Conservation (phyloP, 148 eudicot genomes). For the Vaccinium vitisidaea region DNA sequence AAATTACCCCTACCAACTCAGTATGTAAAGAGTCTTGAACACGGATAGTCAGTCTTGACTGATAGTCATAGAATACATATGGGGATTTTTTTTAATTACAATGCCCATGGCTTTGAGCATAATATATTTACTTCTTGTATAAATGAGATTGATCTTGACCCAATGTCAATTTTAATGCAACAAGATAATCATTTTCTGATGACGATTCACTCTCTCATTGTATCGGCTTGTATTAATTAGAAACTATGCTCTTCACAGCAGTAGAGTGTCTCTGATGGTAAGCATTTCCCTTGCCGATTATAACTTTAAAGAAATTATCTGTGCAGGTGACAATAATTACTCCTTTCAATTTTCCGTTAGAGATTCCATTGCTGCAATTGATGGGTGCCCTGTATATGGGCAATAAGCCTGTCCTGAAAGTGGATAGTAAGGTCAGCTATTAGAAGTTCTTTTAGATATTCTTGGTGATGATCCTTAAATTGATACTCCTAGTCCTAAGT, state of each 20-base stretch:
- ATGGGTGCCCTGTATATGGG: conserved; percentile 99
- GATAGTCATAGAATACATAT: not conserved
- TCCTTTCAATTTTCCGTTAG: conserved; percentile 96
- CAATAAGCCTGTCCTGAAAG: conserved; percentile 91
- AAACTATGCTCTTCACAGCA: not conserved
- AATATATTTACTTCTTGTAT: not conserved
- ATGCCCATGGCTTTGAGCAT: not conserved
- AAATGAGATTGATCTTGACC: not conserved
- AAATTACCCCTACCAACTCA: not conserved
- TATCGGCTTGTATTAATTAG: not conserved
- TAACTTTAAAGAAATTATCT: conserved; percentile 10
- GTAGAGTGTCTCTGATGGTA: not conserved
- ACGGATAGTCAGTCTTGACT: not conserved
- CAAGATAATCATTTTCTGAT: not conserved
- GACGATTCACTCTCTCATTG: not conserved
- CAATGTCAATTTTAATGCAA: not conserved
- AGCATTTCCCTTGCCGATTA: not conserved
- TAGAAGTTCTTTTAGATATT: not conserved
- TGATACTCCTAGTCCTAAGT: too few relatives aligned
- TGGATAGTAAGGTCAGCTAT: conserved; percentile 85
- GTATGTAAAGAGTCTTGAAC: not conserved
- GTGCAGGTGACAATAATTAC: conserved; percentile 83
- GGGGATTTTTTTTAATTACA: not conserved
- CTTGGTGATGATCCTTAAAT: not conserved
- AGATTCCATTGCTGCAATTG: conserved; percentile 92